Percentiles rank a stretch among this genome's conserved stretches.
Evolutionary conservation across 805 yeast species (phyloP).

Genomic region (Pichia kluyveri): DNA sequence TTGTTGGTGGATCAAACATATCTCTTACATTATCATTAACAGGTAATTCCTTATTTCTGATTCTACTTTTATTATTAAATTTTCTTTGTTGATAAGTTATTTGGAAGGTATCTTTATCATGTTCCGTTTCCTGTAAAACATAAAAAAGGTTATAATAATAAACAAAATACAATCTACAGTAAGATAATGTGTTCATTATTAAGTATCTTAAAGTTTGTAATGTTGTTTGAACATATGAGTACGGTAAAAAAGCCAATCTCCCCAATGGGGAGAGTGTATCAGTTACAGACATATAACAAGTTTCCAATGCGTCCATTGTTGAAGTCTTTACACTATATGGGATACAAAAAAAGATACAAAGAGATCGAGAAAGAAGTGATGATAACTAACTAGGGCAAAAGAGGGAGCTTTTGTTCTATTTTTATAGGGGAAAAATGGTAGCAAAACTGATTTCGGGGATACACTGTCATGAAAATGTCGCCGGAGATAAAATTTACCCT

Average conservation of each 20-base stretch:
- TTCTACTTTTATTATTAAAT: conserved; percentile 11
- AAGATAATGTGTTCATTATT: conserved; percentile 12
- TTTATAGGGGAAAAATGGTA: no score
- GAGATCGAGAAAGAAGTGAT: neutral
- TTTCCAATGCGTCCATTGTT: conserved; percentile 4
- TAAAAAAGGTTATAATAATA: conserved; percentile 18
- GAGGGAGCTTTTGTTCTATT: no score
- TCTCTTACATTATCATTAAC: conserved; percentile 11
- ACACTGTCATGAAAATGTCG: no score
- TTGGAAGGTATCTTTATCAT: conserved; percentile 15
- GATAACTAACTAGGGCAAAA: no score
- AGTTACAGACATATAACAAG: conserved; percentile 2
- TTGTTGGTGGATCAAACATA: conserved; percentile 20
- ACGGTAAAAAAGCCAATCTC: conserved; percentile 17
- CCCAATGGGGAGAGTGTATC: conserved; percentile 16
- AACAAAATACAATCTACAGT: conserved; percentile 12
- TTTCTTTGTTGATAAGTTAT: conserved; percentile 16
- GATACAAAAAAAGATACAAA: neutral
- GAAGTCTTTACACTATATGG: neutral
- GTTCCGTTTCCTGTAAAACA: conserved; percentile 17
- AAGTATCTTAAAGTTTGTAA: conserved; percentile 16
- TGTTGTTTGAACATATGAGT: conserved; percentile 13
- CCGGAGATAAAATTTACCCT: no score
- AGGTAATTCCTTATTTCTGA: conserved; percentile 14
- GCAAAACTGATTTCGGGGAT: no score